These are phyloP conservation scores for Pseudocercospora vitis DNA, from an alignment of 2,329 filamentous ascomycete genomes.

Conservation along the genomic window DNA sequence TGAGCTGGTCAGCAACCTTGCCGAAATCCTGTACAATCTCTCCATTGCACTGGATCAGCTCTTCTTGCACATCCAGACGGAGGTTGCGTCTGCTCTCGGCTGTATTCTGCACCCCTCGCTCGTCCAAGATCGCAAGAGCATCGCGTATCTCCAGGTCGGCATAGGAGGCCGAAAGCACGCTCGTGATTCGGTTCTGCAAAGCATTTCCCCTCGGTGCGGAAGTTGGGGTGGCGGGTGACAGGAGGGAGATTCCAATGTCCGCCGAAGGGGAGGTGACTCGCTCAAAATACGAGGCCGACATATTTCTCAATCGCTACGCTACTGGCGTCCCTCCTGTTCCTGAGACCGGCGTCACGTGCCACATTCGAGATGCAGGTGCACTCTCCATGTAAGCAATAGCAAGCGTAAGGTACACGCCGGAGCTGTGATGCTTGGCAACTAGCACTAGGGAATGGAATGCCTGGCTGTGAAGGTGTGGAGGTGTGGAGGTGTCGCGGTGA, in stretches of 20 bases:
- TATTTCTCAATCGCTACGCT: constrained; percentile 6
- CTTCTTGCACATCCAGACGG: constrained; percentile 80
- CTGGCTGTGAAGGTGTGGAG: neutral
- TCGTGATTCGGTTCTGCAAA: constrained; percentile 77
- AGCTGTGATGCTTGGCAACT: neutral
- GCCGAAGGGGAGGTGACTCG: constrained; percentile 24
- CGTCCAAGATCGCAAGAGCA: constrained; percentile 75
- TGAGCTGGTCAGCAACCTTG: constrained; percentile 86
- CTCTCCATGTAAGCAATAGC: neutral
- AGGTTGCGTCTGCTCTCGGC: constrained; percentile 76
- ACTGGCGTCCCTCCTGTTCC: neutral
- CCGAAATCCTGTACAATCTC: constrained; percentile 87
- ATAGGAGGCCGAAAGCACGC: constrained; percentile 86
- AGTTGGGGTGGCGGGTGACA: constrained; percentile 24
- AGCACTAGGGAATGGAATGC: neutral
- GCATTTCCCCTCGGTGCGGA: constrained; percentile 56
- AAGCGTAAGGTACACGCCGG: neutral
- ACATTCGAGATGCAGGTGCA: neutral
- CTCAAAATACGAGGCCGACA: constrained; percentile 33
- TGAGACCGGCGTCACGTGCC: neutral
- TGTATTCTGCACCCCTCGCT: constrained; percentile 68
- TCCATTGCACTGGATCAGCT: constrained; percentile 90
- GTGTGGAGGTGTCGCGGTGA: neutral
- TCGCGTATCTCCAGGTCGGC: constrained; percentile 89
- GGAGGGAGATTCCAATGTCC: constrained; percentile 10